These are phyloP conservation scores for Hortaea sp. DNA, from an alignment of 2,329 filamentous ascomycete genomes.

Conservation along the genomic window DNA sequence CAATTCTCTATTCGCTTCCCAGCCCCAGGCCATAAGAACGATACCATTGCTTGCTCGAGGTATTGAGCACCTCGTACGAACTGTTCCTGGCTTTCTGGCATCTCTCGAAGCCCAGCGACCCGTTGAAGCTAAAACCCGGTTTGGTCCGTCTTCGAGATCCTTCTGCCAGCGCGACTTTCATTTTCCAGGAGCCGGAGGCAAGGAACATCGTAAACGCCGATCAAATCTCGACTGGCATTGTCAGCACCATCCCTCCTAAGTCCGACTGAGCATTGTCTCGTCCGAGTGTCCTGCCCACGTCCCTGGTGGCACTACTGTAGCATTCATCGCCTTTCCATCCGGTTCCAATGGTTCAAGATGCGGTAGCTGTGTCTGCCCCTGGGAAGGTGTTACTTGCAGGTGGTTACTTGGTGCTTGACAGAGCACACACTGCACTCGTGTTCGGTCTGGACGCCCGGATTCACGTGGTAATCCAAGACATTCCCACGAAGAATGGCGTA, in stretches of 20 bases:
- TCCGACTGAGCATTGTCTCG: too few relatives aligned
- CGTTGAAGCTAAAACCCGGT: too few relatives aligned
- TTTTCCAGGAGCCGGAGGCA: background rate
- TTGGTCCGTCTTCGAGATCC: too few relatives aligned
- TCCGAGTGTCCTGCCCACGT: too few relatives aligned
- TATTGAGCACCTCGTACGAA: background rate
- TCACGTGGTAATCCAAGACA: slow-evolving; percentile 48
- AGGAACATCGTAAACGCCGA: background rate
- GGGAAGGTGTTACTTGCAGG: slow-evolving; percentile 93
- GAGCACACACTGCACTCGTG: slow-evolving; percentile 65
- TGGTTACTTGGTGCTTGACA: slow-evolving; percentile 89
- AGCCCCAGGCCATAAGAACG: background rate
- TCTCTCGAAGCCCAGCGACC: too few relatives aligned
- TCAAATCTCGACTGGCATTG: background rate
- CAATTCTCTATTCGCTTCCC: background rate
- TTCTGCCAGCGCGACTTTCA: background rate
- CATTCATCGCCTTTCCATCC: background rate
- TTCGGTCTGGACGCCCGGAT: slow-evolving; percentile 56
- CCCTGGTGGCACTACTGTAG: too few relatives aligned
- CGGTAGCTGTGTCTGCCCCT: slow-evolving; percentile 63
- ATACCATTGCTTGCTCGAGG: background rate
- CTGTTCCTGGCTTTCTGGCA: background rate
- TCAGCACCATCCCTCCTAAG: too few relatives aligned
- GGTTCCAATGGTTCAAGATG: slow-evolving; percentile 11
- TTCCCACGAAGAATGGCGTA: slow-evolving; percentile 52